Evolutionary conservation across 805 yeast genomes (phyloP).

Genomic region (Ogataea allantospora): DNA sequence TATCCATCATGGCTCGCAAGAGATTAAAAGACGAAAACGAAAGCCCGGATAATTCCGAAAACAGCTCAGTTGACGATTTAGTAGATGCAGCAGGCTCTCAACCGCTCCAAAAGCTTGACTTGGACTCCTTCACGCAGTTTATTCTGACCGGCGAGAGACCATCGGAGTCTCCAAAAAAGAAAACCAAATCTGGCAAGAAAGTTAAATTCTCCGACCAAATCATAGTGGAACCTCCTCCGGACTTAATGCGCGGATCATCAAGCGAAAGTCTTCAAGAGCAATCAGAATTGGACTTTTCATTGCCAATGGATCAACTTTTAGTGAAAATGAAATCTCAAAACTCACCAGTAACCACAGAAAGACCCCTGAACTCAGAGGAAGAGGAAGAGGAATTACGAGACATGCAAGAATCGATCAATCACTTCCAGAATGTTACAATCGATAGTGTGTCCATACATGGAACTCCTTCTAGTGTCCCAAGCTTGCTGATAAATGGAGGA

Average conservation of each 20-base stretch:
- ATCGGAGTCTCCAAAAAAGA: constrained; percentile 37
- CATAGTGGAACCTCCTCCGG: constrained; percentile 34
- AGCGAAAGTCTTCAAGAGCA: constrained; percentile 11
- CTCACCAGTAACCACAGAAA: constrained; percentile 10
- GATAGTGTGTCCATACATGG: constrained; percentile 77
- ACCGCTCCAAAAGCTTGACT: constrained; percentile 51
- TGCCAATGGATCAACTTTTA: constrained; percentile 77
- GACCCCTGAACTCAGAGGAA: constrained; percentile 41
- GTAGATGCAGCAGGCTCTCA: constrained; percentile 4
- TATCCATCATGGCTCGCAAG: constrained; percentile 66
- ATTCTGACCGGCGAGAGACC: constrained; percentile 80
- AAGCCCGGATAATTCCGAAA: constrained; percentile 22
- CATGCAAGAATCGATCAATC: constrained; percentile 71
- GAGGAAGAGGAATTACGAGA: constrained; percentile 71
- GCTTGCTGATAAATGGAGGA: constrained; percentile 16
- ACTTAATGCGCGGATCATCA: constrained; percentile 9
- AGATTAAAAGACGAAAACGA: constrained; percentile 47
- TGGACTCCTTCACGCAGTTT: constrained; percentile 83
- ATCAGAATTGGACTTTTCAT: constrained; percentile 49
- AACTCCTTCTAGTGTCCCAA: constrained; percentile 55
- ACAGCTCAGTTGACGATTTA: constrained; percentile 14
- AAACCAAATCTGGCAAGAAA: constrained; percentile 48
- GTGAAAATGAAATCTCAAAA: constrained; percentile 38
- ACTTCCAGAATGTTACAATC: constrained; percentile 73
- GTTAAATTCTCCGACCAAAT: constrained; percentile 75